Evolutionary conservation across 768 basidiomycete species (phyloP).

Genomic region (Suillus spraguei): DNA sequence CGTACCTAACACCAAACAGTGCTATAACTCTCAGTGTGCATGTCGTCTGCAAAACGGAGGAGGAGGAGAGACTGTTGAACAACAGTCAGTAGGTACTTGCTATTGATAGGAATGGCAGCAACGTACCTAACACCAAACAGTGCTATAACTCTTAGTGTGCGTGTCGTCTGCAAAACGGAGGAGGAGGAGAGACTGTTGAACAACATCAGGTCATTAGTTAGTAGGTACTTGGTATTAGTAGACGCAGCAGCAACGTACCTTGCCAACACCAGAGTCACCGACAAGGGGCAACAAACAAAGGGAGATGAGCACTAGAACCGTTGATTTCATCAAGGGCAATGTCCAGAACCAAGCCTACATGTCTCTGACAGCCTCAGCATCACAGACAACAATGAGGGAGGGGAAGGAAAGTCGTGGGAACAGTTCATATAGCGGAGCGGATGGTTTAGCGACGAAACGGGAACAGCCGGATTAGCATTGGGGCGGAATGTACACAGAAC

Average conservation of each 20-base stretch:
- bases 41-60: background rate
- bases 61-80: slow-evolving; percentile 20
- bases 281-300: too few species aligned
- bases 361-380: background rate
- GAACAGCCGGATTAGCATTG: background rate
- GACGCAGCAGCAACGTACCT: background rate
- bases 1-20: too few species aligned
- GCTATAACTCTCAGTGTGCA: too few species aligned
- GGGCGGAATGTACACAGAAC: too few species aligned
- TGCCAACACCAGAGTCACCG: too few species aligned
- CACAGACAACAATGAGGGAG: background rate
- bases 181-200: slow-evolving; percentile 20
- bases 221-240: background rate
- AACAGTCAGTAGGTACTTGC: background rate
- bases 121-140: too few species aligned
- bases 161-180: background rate
- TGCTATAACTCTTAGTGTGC: too few species aligned
- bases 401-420: background rate
- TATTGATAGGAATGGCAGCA: background rate
- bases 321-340: background rate
- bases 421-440: background rate
- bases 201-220: background rate
- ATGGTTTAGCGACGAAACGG: background rate
- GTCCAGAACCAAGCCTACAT: background rate
- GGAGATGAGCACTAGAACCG: too few species aligned